Evolutionary conservation across 1,139 yeast species (phyloP).

Genomic region (Yamadazyma atmosphaerica): DNA sequence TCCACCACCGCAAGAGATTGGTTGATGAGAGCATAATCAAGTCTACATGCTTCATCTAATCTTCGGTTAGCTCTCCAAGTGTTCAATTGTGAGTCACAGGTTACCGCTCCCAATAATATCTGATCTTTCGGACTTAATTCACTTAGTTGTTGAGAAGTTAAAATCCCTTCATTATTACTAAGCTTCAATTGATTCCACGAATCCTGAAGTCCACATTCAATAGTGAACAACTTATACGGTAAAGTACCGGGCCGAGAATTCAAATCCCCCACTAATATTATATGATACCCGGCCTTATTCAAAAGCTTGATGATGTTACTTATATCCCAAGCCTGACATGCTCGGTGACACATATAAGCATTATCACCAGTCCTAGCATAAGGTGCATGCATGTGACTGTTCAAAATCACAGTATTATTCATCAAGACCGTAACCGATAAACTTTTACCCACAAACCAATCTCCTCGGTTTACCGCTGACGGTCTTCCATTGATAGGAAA

Average conservation of each 20-base stretch:
- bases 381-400: conserved; percentile 98
- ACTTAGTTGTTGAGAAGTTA: conserved; percentile 40
- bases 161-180: conserved; percentile 15
- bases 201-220: conserved; percentile 70
- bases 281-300: conserved; percentile 75
- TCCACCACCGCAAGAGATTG: conserved; percentile 49
- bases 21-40: conserved; percentile 88
- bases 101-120: conserved; percentile 70
- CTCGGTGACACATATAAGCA: conserved; percentile 84
- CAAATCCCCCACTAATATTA: conserved; percentile 88
- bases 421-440: conserved; percentile 72
- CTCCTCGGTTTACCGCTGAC: conserved; percentile 91
- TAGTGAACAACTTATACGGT: conserved; percentile 72
- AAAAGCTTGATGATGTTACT: conserved; percentile 64
- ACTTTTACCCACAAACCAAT: conserved; percentile 95
- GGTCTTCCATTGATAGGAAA: conserved; percentile 95
- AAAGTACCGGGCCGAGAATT: conserved; percentile 86
- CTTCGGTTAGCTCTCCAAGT: conserved; percentile 75
- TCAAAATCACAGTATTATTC: conserved; percentile 72
- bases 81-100: conserved; percentile 85
- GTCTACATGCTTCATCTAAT: conserved; percentile 77
- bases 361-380: conserved; percentile 82
- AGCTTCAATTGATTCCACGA: conserved; percentile 80
- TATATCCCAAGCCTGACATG: conserved; percentile 97
- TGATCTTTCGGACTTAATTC: conserved; percentile 66